Evolutionary conservation across 352 stramenopile species (phyloP), one percentile per base, ranked within the genome.

Genomic region (Globisporangium canariense): DNA sequence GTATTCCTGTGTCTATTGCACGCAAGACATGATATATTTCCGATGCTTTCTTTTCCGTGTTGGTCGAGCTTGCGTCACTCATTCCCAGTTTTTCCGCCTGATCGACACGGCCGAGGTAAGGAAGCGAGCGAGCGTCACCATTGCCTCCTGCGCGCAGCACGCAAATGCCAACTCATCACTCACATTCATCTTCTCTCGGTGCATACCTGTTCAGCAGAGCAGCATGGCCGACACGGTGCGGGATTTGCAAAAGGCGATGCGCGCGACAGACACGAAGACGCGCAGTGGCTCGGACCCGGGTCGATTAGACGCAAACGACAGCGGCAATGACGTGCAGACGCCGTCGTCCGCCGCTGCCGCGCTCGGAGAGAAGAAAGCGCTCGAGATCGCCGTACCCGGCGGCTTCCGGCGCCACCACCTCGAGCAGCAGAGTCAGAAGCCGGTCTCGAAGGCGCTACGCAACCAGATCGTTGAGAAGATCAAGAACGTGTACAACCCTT

Each of bases 321-420:
- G 5, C 41, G 25, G 16, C 43, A 38, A 14, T 4, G 43, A 20
- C 16, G 51, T n/a, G 30, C 30, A 57, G 16, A 20, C 52, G 18
- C 64, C 75, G 30, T 70, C 78, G 25, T 75, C 73, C 55, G 62
- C 57, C 6, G 76, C 68, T 3, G 76, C 68, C 9, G 69, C 71
- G 25, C 25, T 53, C 14, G 40, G 56, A 7, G 56, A 61, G 40
- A 51, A 52, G 14, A 87, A 83, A 54, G 81, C 81, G 16, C 64
- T 83, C 22, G 83, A 89, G 52, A 83, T 92, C 51, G 79, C 83
- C 14, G 79, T 88, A 36, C 83, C 81, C 2, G 83, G 83, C 25
- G 83, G 78, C 41, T 92, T 92, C 62, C 78, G 83, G 3, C 81
- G 79, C 60, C 81, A 92, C 65, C 83, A 90, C 56, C n/a, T 91